phyloP scores from a whole-genome alignment of 2,329 filamentous ascomycete genomes.

The Monosporascus sp. region DNA sequence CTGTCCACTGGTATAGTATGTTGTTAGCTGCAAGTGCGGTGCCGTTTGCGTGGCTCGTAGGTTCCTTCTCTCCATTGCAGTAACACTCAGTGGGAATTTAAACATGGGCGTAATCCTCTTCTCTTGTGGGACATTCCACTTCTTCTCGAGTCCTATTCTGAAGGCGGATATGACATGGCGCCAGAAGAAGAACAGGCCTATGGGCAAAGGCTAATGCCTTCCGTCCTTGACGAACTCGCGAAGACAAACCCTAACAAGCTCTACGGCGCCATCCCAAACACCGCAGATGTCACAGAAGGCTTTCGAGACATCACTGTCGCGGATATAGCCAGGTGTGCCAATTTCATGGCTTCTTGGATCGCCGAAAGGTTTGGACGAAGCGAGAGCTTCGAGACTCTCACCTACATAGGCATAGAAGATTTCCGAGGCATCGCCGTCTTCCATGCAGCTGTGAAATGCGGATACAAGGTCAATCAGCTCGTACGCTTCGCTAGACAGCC shows the following conservation, averaged over 20 bases:
- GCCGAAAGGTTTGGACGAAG: constrained; percentile 16
- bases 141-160: too few species aligned
- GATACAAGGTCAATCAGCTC: constrained; percentile 23
- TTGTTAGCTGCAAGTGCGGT: too few species aligned
- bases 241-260: constrained; percentile 6
- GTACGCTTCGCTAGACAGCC: not conserved
- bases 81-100: too few species aligned
- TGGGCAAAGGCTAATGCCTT: constrained; percentile 12
- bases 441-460: constrained; percentile 30
- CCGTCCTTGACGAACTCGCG: constrained; percentile 12
- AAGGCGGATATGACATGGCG: not conserved
- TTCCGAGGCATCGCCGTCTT: constrained; percentile 27
- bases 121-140: too few species aligned
- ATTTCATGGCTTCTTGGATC: constrained; percentile 25
- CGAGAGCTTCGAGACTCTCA: constrained; percentile 21
- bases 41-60: too few species aligned
- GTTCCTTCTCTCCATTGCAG: too few species aligned
- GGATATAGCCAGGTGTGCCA: constrained; percentile 16
- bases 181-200: constrained; percentile 8
- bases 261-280: constrained; percentile 16
- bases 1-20: too few species aligned
- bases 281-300: constrained; percentile 10
- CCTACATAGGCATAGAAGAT: constrained; percentile 23
- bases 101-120: too few species aligned
- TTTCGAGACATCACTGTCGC: constrained; percentile 15